Base-by-base conservation (phyloP, 208 protist species). In the Crithidia acanthocephali region DNA sequence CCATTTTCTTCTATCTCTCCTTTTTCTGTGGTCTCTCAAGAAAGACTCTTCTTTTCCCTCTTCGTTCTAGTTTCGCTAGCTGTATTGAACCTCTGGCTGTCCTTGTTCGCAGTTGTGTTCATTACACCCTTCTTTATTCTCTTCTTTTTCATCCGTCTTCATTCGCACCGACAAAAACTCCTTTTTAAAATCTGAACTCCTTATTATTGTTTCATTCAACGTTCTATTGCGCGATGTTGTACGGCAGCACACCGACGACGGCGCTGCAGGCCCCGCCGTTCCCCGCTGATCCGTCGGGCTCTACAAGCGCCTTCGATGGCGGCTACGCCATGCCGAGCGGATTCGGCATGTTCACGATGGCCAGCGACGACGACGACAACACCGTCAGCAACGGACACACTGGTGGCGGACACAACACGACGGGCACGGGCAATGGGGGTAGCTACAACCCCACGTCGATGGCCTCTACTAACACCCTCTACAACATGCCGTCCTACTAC, bases 401-500 rank as follows among this genome's bases (percentile, higher is more conserved):
- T 42, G 9, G 37, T 42, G 37, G 37, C 13, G 53, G 13, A 11
- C 18, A 7, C 18, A 16, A 7, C 9, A n/a, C n/a, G n/a, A n/a
- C n/a, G n/a, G n/a, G n/a, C n/a, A n/a, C n/a, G n/a, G 30, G 53
- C 8, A 13, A 5, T 33, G 22, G 4, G 2, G 23, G 40, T 44
- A 23, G n/a, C 5, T 40, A 44, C n/a, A 22, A 9, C 33, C 4
- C n/a, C 1, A 30, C 23, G 40, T 5, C 18, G 11, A 50, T 22
- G 35, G 27, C 6, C 2, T 65, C 59, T 15, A 47, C 37, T 15
- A 28, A 35, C 37, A 18, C 23, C 16, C 44, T 65, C 11, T 65
- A 65, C 44, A 53, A 65, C 59, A 35, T 53, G 28, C 59, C 59
- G 1, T 65, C 59, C 44, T 65, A 65, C 59, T 65, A 65, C 42